These are phyloP conservation scores for Penicillium sp. DNA, from an alignment of 2,329 filamentous ascomycete genomes.

Conservation along the genomic window DNA sequence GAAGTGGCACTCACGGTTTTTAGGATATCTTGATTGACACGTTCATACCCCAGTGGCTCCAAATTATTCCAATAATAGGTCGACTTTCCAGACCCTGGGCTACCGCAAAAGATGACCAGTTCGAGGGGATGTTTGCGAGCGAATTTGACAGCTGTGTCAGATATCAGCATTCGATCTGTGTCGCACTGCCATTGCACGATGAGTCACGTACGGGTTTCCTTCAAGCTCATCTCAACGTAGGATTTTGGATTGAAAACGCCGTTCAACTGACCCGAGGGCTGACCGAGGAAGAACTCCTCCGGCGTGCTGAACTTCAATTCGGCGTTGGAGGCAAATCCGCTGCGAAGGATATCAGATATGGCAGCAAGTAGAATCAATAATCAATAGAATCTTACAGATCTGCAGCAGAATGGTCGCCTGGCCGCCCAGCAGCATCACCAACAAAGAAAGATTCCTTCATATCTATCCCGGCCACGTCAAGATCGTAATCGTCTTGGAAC, in stretches of 20 bases:
- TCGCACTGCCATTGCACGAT: neutral
- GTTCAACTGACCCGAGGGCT: slow-evolving; percentile 55
- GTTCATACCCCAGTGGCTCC: slow-evolving; percentile 73
- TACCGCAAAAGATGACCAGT: slow-evolving; percentile 81
- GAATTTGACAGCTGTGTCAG: slow-evolving; percentile 32
- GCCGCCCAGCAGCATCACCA: slow-evolving; percentile 71
- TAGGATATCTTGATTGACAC: slow-evolving; percentile 86
- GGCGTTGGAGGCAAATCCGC: slow-evolving; percentile 82
- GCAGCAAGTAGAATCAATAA: neutral
- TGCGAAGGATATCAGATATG: slow-evolving; percentile 29
- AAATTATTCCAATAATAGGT: slow-evolving; percentile 81
- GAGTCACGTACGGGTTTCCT: slow-evolving; percentile 34
- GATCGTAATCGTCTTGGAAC: slow-evolving; percentile 60
- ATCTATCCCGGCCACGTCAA: slow-evolving; percentile 62
- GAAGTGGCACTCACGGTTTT: slow-evolving; percentile 57
- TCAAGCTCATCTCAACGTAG: slow-evolving; percentile 16
- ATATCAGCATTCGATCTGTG: slow-evolving; percentile 1
- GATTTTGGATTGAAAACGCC: neutral
- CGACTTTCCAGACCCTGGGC: slow-evolving; percentile 86
- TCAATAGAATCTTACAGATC: slow-evolving; percentile 49
- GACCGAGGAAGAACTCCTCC: slow-evolving; percentile 82
- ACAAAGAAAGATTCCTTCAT: slow-evolving; percentile 74
- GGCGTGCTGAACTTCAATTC: slow-evolving; percentile 80
- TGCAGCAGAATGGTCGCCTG: slow-evolving; percentile 59
- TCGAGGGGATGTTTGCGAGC: slow-evolving; percentile 67